Base-by-base conservation (phyloP, 2,329 filamentous ascomycete genomes). In the Alternaria sp. region DNA sequence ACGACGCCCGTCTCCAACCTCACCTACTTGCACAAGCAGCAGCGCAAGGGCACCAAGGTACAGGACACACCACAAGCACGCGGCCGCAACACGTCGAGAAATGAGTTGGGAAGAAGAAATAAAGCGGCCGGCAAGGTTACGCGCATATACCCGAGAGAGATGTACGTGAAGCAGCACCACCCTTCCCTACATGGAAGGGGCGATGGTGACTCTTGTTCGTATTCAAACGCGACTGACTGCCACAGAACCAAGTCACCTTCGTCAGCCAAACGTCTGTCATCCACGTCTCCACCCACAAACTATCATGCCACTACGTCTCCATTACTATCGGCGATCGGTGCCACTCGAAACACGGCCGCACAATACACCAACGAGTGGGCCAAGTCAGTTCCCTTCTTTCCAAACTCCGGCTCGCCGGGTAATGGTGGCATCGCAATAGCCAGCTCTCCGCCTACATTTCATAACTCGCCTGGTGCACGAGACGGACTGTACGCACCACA, bases 351-450 rank as follows among this genome's bases (percentile, higher is more conserved):
- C 45, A 70, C 77, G 17, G 75, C 78, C 44, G 74, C 77, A 12
- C 78, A 80, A 30, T 79, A 80, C 67, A 80, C 79, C 43, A 80
- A 77, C 69, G 82, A 84, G 77, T 84, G 83, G 82, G 81, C 82
- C 60, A 83, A 81, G 78, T 82, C 76, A 30, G 77, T 79, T 45
- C 81, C 71, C 28, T 80, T 73, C 78, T 81, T 81, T 75, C 78
- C 68, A 69, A 80, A 77, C 76, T 82, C 76, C 71, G 79, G 67
- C 63, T 78, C 74, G 69, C 82, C 74, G 47, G 69, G 68, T 59
- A 75, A 74, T 69, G 78, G 76, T 54, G 77, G 81, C 28, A 82
- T 84, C 64, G 79, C 79, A 61, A 79, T 84, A 55, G 81, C 81
- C 55, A 80, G 81, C 64, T 83, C 82, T 30, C 82, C 83, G n/a